Evolutionary conservation across 129 eudicot species (phyloP), one percentile per base, ranked within the genome.

Genomic region (Erigeron canadensis): DNA sequence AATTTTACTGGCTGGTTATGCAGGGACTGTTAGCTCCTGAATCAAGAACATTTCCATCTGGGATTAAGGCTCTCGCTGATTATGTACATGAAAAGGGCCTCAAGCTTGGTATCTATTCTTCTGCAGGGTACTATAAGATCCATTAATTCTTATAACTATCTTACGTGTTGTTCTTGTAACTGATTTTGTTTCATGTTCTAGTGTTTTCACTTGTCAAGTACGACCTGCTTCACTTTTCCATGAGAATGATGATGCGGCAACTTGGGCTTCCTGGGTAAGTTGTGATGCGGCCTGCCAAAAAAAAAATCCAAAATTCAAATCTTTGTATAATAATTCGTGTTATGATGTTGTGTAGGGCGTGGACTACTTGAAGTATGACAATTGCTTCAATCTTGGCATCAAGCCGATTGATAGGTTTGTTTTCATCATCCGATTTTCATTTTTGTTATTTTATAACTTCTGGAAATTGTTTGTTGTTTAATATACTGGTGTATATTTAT

Each of bases 321-420:
- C 46, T 22, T 40, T 45, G 70, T 40, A 22, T 7, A 12, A 11
- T 16, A 42, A 22, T 74, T 56, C 64, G 10, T 39, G 12, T 39
- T 51, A 18, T 83, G 16, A 70, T 77, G 56, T 74, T 73, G 11
- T 73, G 21, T 83, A 90, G 99, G 99, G 81, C 2, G 83, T 94
- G 51, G 99, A 94, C 80, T 94, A 94, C 85, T 77, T 94, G 86
- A 94, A 94, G 87, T 94, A 90, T 71, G 99, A 94, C 90, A 94
- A 94, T 83, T 94, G 99, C 79, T 94, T 73, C 84, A 94, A 94
- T 87, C 85, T 90, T 18, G 97, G 97, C 44, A 87, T 94, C 72
- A 73, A 78, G 12, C 95, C 99, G 22, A 74, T 85, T 57, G 80
- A 94, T 53, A 92, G 98, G 98, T 89, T 65, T 0, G 54, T 17